phyloP scores from a whole-genome alignment of 1,139 yeast species.

The Zygosaccharomyces pseudobailii region DNA sequence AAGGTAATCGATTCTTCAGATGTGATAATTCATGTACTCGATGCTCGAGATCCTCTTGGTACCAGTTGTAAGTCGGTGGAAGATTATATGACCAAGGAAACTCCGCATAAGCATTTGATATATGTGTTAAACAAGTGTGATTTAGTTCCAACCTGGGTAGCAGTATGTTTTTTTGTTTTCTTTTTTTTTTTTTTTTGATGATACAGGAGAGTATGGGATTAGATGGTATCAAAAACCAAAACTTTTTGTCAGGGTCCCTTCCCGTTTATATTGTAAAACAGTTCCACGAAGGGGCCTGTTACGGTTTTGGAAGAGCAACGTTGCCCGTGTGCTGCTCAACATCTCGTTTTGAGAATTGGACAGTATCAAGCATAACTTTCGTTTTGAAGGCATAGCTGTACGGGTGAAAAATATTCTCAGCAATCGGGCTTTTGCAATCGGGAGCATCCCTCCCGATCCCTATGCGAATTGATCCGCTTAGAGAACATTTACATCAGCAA shows the following conservation, averaged over 20 bases:
- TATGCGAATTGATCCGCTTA: constrained; percentile 53
- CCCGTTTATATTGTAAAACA: constrained; percentile 15
- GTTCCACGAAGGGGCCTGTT: constrained; percentile 66
- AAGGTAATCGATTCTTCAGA: constrained; percentile 97
- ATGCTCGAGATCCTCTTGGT: constrained; percentile 96
- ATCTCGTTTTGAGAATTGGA: constrained; percentile 35
- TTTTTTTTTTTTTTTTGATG: constrained; percentile 14
- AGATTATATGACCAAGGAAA: constrained; percentile 86
- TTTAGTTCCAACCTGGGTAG: constrained; percentile 98
- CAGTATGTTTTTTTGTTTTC: constrained; percentile 71
- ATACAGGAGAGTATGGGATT: constrained; percentile 5
- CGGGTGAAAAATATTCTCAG: constrained; percentile 44
- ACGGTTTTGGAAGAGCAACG: constrained; percentile 88
- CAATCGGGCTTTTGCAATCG: constrained; percentile 50
- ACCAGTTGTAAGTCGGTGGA: constrained; percentile 93
- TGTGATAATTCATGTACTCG: constrained; percentile 91
- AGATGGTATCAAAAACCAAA: constrained; percentile 28
- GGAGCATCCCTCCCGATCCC: constrained; percentile 21
- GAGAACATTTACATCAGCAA: constrained; percentile 56
- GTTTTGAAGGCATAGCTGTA: constrained; percentile 26
- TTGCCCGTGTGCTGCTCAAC: constrained; percentile 49
- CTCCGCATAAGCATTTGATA: constrained; percentile 93
- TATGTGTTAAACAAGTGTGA: constrained; percentile 96
- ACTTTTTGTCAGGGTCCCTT: constrained; percentile 66
- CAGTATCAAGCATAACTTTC: constrained; percentile 21